phyloP scores from a whole-genome alignment of 2,329 filamentous ascomycete species.

The Tolypocladium capitatum region DNA sequence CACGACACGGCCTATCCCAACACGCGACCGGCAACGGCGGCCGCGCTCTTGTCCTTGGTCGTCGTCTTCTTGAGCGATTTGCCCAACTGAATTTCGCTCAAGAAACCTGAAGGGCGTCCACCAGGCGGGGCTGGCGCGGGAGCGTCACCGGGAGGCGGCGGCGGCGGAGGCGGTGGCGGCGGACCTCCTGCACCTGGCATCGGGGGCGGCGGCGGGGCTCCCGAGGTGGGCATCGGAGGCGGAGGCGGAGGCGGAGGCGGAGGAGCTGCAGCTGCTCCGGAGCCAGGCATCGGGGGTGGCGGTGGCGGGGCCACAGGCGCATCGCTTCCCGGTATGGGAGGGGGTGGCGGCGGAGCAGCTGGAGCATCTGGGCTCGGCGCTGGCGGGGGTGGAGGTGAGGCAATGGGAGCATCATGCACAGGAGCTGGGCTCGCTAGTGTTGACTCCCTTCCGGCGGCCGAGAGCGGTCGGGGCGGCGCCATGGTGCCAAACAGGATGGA shows the following conservation, averaged over 20 bases:
- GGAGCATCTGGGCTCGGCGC: constrained; percentile 13
- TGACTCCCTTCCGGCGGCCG: constrained; percentile 62
- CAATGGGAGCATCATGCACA: constrained; percentile 26
- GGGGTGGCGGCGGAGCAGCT: constrained; percentile 17
- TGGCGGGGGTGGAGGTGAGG: constrained; percentile 24
- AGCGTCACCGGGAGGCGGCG: constrained; percentile 29
- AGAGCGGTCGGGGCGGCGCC: constrained; percentile 81
- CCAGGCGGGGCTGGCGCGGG: constrained; percentile 31
- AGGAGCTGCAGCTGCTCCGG: constrained; percentile 12
- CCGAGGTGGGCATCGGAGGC: constrained; percentile 19
- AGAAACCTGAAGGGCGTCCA: constrained; percentile 47
- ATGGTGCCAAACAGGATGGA: constrained; percentile 95
- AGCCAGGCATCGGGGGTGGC: constrained; percentile 14
- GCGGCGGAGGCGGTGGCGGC: constrained; percentile 32
- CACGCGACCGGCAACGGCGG: constrained; percentile 65
- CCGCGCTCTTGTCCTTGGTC: constrained; percentile 73
- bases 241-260: constrained; percentile 21
- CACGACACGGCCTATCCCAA: constrained; percentile 26
- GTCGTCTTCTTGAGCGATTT: constrained; percentile 71
- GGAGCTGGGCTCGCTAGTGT: constrained; percentile 24
- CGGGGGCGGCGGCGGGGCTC: constrained; percentile 23
- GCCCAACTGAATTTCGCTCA: constrained; percentile 75
- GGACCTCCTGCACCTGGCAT: constrained; percentile 19
- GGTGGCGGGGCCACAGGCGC: constrained; percentile 13
- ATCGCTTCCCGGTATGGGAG: constrained; percentile 12